Conservation (phyloP, 1,139 yeast species). For the Nakaseomyces nivariensis region DNA sequence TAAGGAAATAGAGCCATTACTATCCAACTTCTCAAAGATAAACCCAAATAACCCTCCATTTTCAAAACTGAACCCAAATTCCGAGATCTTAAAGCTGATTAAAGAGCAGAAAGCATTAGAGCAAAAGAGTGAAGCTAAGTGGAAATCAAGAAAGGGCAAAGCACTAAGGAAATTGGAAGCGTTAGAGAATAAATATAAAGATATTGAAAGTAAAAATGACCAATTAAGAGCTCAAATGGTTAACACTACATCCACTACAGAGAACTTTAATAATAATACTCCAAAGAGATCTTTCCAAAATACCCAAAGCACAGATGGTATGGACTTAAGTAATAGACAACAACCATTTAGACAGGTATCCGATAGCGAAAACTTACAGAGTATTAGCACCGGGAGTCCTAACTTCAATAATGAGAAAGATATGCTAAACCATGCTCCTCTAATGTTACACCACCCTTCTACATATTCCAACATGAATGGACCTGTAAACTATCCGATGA, state of each 20-base stretch:
- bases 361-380: not conserved
- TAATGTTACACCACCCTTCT: conserved; percentile 19
- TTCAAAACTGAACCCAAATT: conserved; percentile 1
- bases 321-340: not conserved
- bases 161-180: conserved; percentile 15
- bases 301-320: not conserved
- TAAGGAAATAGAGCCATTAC: not conserved
- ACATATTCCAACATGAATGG: conserved; percentile 9
- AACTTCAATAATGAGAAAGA: conserved; percentile 1
- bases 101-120: conserved; percentile 23
- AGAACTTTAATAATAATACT: conserved; percentile 7
- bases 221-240: conserved; percentile 14
- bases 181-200: conserved; percentile 19
- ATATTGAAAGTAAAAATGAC: conserved; percentile 16
- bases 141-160: conserved; percentile 17
- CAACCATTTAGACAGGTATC: not conserved
- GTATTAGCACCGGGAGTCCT: not conserved
- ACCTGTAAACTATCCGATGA: not conserved
- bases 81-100: conserved; percentile 14
- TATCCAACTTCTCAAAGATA: not conserved
- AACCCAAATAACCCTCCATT: not conserved
- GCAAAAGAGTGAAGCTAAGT: conserved; percentile 18
- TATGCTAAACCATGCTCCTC: not conserved
- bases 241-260: conserved; percentile 18
- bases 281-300: not conserved